These are phyloP conservation scores for Penicillium paradoxum DNA, from an alignment of 495 filamentous ascomycete species.

Conservation along the genomic window DNA sequence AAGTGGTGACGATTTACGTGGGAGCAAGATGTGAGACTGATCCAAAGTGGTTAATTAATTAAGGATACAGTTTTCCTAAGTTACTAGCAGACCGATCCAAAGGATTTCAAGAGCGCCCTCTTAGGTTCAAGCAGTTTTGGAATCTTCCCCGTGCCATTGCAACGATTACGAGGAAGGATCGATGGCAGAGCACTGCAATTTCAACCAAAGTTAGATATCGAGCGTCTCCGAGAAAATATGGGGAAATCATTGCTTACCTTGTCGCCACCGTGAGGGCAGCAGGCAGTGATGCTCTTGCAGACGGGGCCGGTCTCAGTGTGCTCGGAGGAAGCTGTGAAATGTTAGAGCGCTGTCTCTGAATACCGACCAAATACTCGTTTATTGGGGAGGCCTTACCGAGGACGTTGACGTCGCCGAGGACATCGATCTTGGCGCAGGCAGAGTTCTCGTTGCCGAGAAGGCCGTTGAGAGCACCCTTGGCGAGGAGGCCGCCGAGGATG, in stretches of 20 bases:
- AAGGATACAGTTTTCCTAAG: too few relatives aligned
- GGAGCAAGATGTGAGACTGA: too few relatives aligned
- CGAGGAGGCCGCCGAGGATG: constrained; percentile 2
- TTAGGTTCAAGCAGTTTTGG: too few relatives aligned
- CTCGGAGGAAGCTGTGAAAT: not conserved
- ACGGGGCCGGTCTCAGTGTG: not conserved
- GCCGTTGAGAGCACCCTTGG: constrained; percentile 5
- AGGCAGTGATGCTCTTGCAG: constrained; percentile 5
- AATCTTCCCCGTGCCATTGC: too few relatives aligned
- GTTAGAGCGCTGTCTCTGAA: not conserved
- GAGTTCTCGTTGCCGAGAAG: constrained; percentile 5
- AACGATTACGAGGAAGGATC: not conserved
- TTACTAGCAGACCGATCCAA: too few relatives aligned
- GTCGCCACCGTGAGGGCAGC: not conserved
- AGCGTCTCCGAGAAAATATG: not conserved
- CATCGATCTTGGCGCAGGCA: constrained; percentile 1
- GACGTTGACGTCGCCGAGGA: constrained; percentile 1
- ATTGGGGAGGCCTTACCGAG: not conserved
- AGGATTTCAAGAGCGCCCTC: too few relatives aligned
- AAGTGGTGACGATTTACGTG: too few relatives aligned
- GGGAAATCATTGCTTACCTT: not conserved
- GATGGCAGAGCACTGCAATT: not conserved
- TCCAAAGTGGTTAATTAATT: too few relatives aligned
- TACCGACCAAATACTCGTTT: not conserved
- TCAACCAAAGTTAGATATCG: not conserved